phyloP scores from a whole-genome alignment of 192 early-diverging fungal species.

The Backusella tuberculispora region DNA sequence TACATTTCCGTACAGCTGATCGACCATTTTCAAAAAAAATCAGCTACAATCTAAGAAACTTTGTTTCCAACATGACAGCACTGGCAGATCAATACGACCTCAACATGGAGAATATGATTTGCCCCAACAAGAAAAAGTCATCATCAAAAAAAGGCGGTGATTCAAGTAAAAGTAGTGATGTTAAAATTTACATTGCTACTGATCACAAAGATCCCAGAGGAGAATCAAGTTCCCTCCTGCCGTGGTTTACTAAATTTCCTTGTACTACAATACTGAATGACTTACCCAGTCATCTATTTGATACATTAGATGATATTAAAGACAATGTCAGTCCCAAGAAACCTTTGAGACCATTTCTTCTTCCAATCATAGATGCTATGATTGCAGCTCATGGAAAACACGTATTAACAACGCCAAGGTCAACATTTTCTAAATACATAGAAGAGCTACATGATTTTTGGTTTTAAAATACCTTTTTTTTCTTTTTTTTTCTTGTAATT shows the following conservation, averaged over 20 bases:
- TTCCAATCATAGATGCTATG: conserved; percentile 42
- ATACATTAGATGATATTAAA: conserved; percentile 31
- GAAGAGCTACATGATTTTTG: conserved; percentile 24
- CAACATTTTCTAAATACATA: conserved; percentile 43
- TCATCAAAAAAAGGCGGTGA: background rate
- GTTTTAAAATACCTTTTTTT: conserved; percentile 4
- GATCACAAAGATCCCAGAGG: conserved; percentile 47
- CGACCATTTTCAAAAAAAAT: conserved; percentile 18
- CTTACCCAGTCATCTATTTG: conserved; percentile 34
- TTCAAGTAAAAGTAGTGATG: conserved; percentile 18
- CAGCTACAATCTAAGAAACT: background rate
- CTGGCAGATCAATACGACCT: background rate
- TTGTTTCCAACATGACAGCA: conserved; percentile 3
- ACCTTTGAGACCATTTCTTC: conserved; percentile 14
- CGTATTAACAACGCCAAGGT: conserved; percentile 31
- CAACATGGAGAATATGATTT: background rate
- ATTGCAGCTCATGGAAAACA: conserved; percentile 31
- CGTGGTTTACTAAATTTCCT: conserved; percentile 45
- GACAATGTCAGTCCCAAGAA: conserved; percentile 36
- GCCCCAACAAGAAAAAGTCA: background rate
- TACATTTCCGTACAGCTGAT: conserved; percentile 45
- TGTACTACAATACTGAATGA: conserved; percentile 51
- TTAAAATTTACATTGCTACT: conserved; percentile 49
- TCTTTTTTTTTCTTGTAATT: too few species aligned
- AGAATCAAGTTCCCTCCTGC: conserved; percentile 19